A percentile compares a stretch with the other conserved stretches of the same genome.
Conservation (phyloP, 2,329 filamentous ascomycete genomes). For the Colletotrichum australisinense region DNA sequence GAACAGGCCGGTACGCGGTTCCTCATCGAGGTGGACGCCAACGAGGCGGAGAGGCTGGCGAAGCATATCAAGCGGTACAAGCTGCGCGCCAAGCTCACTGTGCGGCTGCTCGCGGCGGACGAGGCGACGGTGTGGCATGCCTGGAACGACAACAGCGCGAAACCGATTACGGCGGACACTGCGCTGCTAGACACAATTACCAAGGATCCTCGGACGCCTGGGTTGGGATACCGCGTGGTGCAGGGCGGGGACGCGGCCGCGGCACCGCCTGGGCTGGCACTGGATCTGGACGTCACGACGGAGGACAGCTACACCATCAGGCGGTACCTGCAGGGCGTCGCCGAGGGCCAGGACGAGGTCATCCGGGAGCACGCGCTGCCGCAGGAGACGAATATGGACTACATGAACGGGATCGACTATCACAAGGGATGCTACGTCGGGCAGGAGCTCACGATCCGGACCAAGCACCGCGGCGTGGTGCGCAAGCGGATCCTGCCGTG, state of each 20-base stretch:
- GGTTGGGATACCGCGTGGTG: constrained; percentile 64
- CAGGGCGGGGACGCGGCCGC: constrained; percentile 41
- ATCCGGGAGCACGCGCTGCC: constrained; percentile 78
- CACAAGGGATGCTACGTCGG: constrained; percentile 97
- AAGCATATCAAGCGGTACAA: constrained; percentile 88
- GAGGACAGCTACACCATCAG: constrained; percentile 77
- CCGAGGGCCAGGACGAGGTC: constrained; percentile 88
- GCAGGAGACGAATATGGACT: constrained; percentile 89
- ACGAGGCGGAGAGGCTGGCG: constrained; percentile 69
- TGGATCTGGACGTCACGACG: constrained; percentile 59
- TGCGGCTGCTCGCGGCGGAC: constrained; percentile 72
- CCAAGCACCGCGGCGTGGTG: constrained; percentile 92
- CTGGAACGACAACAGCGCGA: constrained; percentile 70
- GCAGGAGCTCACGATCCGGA: constrained; percentile 96
- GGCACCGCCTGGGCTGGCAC: constrained; percentile 38
- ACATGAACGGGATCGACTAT: constrained; percentile 89
- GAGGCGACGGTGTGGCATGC: constrained; percentile 78
- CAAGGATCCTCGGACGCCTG: constrained; percentile 65
- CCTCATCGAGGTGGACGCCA: constrained; percentile 85
- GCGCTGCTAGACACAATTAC: constrained; percentile 47
- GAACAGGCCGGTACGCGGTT: constrained; percentile 48
- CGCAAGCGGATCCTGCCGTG: constrained; percentile 90
- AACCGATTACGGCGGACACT: constrained; percentile 15
- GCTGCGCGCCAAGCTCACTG: constrained; percentile 80
- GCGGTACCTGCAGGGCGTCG: constrained; percentile 82